Percentiles rank a stretch among this genome's conserved stretches.
These are phyloP conservation scores for Hygrophorus pudorinus DNA, from an alignment of 768 basidiomycete species.

Conservation along the genomic window DNA sequence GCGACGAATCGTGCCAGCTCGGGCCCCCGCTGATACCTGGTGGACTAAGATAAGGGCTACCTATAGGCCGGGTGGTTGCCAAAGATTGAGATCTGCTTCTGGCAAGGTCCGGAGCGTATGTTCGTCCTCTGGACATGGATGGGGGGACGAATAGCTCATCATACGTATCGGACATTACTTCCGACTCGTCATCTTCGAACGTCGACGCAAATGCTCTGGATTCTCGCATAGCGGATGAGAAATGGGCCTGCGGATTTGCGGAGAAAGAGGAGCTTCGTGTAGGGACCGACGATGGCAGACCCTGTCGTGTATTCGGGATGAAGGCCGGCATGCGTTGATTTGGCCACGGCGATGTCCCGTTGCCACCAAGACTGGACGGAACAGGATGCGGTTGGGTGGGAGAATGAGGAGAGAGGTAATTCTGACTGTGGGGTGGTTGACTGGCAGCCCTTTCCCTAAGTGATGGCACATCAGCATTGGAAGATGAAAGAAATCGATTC, in stretches of 20 bases:
- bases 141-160: conserved; percentile 44
- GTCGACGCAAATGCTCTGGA: conserved; percentile 59
- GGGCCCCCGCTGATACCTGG: conserved; percentile 30
- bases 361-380: conserved; percentile 38
- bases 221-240: conserved; percentile 58
- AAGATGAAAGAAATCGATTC: conserved; percentile 45
- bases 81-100: conserved; percentile 74
- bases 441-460: conserved; percentile 58
- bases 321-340: conserved; percentile 33
- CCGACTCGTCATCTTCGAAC: conserved; percentile 75
- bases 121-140: conserved; percentile 43
- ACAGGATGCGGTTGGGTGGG: conserved; percentile 43
- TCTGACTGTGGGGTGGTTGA: conserved; percentile 52
- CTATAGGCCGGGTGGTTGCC: conserved; percentile 50
- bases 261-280: conserved; percentile 65
- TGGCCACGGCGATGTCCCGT: conserved; percentile 30
- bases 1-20: conserved; percentile 51
- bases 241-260: conserved; percentile 40
- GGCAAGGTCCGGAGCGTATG: conserved; percentile 50
- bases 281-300: conserved; percentile 38
- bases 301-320: conserved; percentile 19
- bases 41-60: conserved; percentile 32
- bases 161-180: conserved; percentile 50
- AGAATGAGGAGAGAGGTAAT: conserved; percentile 37
- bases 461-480: conserved; percentile 33